Percentiles rank a stretch among this genome's conserved stretches.
Conservation (phyloP, 2,329 filamentous ascomycete species). For the Madurella mycetomatis region DNA sequence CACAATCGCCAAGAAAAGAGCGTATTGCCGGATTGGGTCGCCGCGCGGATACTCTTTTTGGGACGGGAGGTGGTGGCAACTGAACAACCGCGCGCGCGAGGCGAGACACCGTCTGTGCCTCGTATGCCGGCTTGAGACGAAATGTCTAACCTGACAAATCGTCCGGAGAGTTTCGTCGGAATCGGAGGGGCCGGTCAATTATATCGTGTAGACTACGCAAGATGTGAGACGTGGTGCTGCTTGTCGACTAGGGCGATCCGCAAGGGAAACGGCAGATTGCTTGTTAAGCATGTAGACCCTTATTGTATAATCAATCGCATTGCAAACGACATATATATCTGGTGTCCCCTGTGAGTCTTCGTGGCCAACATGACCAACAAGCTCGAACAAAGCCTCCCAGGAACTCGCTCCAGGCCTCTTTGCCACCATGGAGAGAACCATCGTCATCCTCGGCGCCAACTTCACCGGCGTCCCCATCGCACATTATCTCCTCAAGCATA, state of each 20-base stretch:
- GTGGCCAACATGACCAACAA: too few species aligned
- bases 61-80: neutral
- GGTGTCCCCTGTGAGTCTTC: too few species aligned
- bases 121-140: too few species aligned
- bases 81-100: neutral
- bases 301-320: neutral
- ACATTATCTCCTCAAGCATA: constrained; percentile 47
- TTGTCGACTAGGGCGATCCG: too few species aligned
- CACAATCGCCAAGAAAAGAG: neutral
- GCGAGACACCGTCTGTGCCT: too few species aligned
- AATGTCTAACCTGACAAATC: too few species aligned
- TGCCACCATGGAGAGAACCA: constrained; percentile 26
- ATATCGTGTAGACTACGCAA: too few species aligned
- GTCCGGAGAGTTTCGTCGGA: too few species aligned
- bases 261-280: too few species aligned
- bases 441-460: constrained; percentile 50
- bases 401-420: neutral
- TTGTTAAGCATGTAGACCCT: neutral
- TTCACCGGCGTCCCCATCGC: constrained; percentile 43
- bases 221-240: too few species aligned
- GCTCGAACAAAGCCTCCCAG: neutral
- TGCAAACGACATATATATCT: neutral
- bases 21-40: constrained; percentile 9
- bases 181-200: too few species aligned
- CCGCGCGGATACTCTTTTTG: constrained; percentile 6